phyloP scores from a whole-genome alignment of 2,329 filamentous ascomycete genomes.

The Corinectria fuckeliana region DNA sequence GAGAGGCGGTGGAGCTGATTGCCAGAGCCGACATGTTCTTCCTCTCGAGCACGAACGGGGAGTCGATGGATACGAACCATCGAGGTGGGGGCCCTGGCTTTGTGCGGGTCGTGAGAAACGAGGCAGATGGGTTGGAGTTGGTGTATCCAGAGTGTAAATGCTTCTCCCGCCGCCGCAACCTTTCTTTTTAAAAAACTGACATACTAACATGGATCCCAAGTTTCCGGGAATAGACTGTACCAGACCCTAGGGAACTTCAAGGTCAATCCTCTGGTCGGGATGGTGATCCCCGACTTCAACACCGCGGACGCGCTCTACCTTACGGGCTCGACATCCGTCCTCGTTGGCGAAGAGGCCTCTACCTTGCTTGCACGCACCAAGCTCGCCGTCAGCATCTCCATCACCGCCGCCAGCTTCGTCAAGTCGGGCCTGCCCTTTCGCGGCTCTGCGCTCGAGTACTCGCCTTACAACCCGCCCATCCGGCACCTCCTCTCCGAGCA shows the following conservation, averaged over 20 bases:
- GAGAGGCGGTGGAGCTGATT: constrained; percentile 65
- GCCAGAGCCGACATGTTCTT: constrained; percentile 77
- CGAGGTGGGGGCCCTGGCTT: constrained; percentile 79
- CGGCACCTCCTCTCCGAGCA: constrained; percentile 68
- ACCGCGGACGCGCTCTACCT: constrained; percentile 76
- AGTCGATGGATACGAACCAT: constrained; percentile 84
- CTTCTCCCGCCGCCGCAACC: constrained; percentile 7
- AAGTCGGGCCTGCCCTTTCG: constrained; percentile 71
- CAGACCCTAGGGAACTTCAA: constrained; percentile 82
- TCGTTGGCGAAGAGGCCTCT: constrained; percentile 69
- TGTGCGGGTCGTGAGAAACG: constrained; percentile 69
- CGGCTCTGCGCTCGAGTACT: constrained; percentile 63
- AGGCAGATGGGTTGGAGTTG: constrained; percentile 55
- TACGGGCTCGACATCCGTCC: constrained; percentile 71
- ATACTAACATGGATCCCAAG: constrained; percentile 33
- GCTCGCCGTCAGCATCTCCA: constrained; percentile 72
- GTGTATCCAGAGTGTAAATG: constrained; percentile 78
- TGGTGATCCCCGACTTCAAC: constrained; percentile 76
- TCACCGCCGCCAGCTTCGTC: constrained; percentile 69
- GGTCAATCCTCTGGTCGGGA: constrained; percentile 69
- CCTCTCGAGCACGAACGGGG: constrained; percentile 69
- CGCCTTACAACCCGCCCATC: constrained; percentile 81
- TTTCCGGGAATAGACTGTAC: constrained; percentile 83
- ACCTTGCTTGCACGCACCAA: constrained; percentile 71
- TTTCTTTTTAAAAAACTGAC: not conserved